These are phyloP conservation scores for Peziza echinospora DNA, from an alignment of 495 filamentous ascomycete species.

Conservation along the genomic window DNA sequence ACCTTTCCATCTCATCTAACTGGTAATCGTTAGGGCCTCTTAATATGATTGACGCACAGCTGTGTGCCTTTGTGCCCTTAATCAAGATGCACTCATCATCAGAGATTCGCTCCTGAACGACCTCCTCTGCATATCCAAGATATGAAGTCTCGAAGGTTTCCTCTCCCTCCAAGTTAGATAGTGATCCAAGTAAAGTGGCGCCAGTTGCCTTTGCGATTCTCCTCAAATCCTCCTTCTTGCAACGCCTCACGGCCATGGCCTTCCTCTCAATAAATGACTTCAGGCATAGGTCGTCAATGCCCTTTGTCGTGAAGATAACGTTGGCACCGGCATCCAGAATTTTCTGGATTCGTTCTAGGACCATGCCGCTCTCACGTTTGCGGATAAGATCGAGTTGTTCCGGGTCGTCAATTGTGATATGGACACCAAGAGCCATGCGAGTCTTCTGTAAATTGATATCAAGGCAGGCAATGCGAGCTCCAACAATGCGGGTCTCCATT, in stretches of 20 bases:
- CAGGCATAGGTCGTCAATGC: constrained; percentile 86
- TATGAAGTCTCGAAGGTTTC: constrained; percentile 84
- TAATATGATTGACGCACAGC: constrained; percentile 87
- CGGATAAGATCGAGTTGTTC: constrained; percentile 93
- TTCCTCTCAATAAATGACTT: constrained; percentile 90
- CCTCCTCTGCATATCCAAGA: constrained; percentile 81
- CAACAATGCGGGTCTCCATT: constrained; percentile 79
- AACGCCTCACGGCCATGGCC: constrained; percentile 86
- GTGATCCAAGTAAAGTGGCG: constrained; percentile 71
- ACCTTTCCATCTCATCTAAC: constrained; percentile 98
- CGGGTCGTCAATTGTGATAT: constrained; percentile 94
- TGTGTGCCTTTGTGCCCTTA: constrained; percentile 84
- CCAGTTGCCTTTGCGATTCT: constrained; percentile 92
- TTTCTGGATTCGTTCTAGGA: constrained; percentile 87
- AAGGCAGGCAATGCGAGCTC: constrained; percentile 90
- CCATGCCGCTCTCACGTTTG: constrained; percentile 73
- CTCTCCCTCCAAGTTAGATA: constrained; percentile 93
- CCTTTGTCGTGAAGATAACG: constrained; percentile 90
- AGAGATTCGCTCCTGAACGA: constrained; percentile 88
- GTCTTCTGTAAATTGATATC: constrained; percentile 99
- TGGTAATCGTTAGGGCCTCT: constrained; percentile 90
- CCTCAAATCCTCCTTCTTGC: constrained; percentile 96
- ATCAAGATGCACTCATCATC: constrained; percentile 97
- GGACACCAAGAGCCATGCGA: constrained; percentile 94
- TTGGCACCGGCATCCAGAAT: constrained; percentile 95